Conservation (phyloP, 2,329 filamentous ascomycete genomes). For the Sclerotinia sclerotiorum region DNA sequence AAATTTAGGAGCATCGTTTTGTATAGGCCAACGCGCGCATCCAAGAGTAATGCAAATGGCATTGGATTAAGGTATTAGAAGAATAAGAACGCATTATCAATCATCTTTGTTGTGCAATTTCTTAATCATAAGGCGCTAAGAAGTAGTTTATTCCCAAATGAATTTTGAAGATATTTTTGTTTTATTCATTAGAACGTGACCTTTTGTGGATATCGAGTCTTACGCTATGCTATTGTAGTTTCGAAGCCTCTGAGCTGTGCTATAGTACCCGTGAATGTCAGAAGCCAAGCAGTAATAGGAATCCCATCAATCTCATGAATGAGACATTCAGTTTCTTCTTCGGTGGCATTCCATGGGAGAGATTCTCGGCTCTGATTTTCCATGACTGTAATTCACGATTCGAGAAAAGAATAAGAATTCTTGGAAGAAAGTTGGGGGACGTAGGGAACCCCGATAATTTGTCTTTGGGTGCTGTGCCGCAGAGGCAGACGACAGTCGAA, state of each 20-base stretch:
- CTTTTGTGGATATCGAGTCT: neutral
- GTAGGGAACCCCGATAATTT: too few species aligned
- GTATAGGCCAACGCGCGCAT: neutral
- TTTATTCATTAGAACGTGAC: neutral
- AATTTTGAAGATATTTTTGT: slow-evolving; percentile 9
- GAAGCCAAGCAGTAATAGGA: neutral
- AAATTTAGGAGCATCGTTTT: neutral
- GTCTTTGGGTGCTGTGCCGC: too few species aligned
- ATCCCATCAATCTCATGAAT: neutral
- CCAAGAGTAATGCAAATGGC: neutral
- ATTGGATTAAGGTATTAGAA: neutral
- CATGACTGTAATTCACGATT: too few species aligned
- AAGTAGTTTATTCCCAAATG: neutral
- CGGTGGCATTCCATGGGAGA: neutral
- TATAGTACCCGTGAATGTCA: neutral
- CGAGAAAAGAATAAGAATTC: too few species aligned
- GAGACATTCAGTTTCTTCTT: neutral
- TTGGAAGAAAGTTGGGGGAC: too few species aligned
- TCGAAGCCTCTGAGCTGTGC: neutral
- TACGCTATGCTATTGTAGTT: neutral
- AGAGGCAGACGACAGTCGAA: too few species aligned
- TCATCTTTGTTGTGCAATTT: neutral
- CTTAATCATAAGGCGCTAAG: neutral
- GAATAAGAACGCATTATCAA: neutral
- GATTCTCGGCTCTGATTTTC: too few species aligned